Evolutionary conservation across 2,329 filamentous ascomycete genomes (phyloP), one percentile per base, ranked within the genome.

Genomic region (Apiospora saccharicola): DNA sequence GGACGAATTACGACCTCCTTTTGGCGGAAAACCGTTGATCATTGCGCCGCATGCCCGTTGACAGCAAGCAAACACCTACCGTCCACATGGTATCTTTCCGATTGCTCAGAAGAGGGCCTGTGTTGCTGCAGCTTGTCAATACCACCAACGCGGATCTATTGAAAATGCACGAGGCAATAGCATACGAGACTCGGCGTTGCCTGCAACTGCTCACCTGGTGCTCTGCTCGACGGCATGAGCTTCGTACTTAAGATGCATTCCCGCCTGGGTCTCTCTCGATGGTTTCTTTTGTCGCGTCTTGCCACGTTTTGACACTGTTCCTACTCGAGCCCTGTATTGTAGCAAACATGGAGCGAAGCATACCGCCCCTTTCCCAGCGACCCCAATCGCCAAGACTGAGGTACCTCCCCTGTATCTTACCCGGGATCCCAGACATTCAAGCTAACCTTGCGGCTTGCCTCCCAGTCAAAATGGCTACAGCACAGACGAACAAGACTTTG

Each of bases 71-170:
- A 64, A 64, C 57, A 41, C n/a, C 34, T 41, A 19, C 1, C 57
- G 30, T 24, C 57, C 34, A n/a, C 57, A 64, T 64, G 57, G 57
- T 41, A 41, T 10, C 22, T n/a, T 64, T 64, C 30, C 57, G 57
- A 64, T 34, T 64, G 34, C 57, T 64, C 57, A 64, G 8, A 64
- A 41, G 12, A 3, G 1, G 57, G 57, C 14, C 34, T n/a, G 57
- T 41, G 34, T 64, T 64, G 57, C 10, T 37, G n/a, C 57, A 41
- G 19, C 57, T n/a, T 26, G 8, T 24, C 34, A 41, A 41, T 37
- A n/a, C 34, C 57, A 64, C 19, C 34, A 41, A 12, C 3, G 10
- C 13, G 19, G 30, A 22, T 10, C 57, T 64, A 64, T 64, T 64
- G 57, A 41, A 64, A 41, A 24, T 64, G 34, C 34, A 41, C 57